Percentiles rank a stretch among this genome's conserved stretches.
These are phyloP conservation scores for Colletotrichum scovillei DNA, from an alignment of 2,329 filamentous ascomycete genomes.

Conservation along the genomic window DNA sequence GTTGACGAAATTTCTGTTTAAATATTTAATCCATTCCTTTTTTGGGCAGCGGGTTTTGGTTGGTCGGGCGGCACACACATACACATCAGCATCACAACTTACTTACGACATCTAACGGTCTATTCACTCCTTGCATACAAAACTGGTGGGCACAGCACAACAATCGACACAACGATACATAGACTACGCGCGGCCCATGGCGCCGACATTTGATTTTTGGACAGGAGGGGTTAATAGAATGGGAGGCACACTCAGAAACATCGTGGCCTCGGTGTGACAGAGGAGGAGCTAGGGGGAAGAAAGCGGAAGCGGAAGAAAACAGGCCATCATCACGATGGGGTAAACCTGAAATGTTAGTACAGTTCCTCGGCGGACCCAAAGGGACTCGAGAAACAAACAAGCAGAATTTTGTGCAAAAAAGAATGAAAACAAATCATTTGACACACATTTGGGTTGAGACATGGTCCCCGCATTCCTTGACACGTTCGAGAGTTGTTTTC, in stretches of 20 bases:
- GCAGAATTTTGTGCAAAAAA: not conserved
- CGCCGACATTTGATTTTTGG: not conserved
- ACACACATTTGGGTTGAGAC: not conserved
- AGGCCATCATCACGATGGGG: not conserved
- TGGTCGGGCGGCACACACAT: constrained; percentile 20
- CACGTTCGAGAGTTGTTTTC: not conserved
- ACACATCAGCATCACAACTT: constrained; percentile 29
- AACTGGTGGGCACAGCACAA: constrained; percentile 20
- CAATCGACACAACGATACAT: constrained; percentile 15
- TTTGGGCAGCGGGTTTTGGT: not conserved
- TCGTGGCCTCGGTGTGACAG: not conserved
- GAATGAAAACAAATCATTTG: constrained; percentile 1
- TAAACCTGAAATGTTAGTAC: not conserved
- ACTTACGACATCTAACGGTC: constrained; percentile 35
- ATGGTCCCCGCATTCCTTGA: not conserved
- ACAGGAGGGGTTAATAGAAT: constrained; percentile 9
- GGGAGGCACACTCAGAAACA: constrained; percentile 6
- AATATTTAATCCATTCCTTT: constrained; percentile 25
- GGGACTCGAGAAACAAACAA: not conserved
- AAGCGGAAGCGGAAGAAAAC: not conserved
- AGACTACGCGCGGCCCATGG: constrained; percentile 26
- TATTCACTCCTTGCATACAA: constrained; percentile 35
- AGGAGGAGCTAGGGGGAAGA: not conserved
- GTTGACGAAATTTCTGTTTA: constrained; percentile 15
- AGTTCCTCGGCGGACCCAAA: not conserved